phyloP scores from a whole-genome alignment of 108 stramenopile species.

The Nitzschia putrida region DNA sequence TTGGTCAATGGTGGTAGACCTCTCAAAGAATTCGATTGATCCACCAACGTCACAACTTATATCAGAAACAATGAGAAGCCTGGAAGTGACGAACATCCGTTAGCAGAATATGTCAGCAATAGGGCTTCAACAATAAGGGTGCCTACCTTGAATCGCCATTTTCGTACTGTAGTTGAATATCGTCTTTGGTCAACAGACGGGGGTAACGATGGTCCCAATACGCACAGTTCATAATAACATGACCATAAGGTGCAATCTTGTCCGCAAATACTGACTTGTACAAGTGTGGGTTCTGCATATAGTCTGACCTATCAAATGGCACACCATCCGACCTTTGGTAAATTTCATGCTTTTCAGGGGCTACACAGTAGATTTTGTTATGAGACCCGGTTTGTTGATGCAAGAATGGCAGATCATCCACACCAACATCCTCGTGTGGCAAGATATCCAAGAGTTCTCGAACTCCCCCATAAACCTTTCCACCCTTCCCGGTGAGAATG shows the following conservation, averaged over 20 bases:
- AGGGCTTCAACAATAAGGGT: too few relatives aligned
- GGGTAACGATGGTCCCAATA: constrained; percentile 90
- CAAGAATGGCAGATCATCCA: constrained; percentile 58
- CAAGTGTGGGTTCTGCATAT: constrained; percentile 55
- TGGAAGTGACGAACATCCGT: neutral
- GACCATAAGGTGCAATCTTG: constrained; percentile 59
- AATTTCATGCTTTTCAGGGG: constrained; percentile 53
- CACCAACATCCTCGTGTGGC: constrained; percentile 71
- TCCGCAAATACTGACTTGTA: constrained; percentile 70
- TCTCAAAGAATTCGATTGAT: constrained; percentile 69
- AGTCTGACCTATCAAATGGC: constrained; percentile 65
- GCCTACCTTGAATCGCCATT: constrained; percentile 44
- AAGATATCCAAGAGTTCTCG: constrained; percentile 73
- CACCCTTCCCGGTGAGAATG: constrained; percentile 66
- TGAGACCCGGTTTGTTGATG: constrained; percentile 5
- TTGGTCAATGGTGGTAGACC: constrained; percentile 72
- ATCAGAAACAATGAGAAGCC: constrained; percentile 66
- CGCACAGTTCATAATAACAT: constrained; percentile 75
- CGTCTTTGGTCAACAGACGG: constrained; percentile 65
- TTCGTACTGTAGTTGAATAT: constrained; percentile 49
- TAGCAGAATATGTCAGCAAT: neutral
- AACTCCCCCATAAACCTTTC: constrained; percentile 78
- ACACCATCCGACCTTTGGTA: constrained; percentile 18
- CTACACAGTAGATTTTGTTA: constrained; percentile 53
- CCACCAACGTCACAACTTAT: constrained; percentile 84